phyloP scores from a whole-genome alignment of 169 alveolate species.

The Plasmodium cynomolgi region DNA sequence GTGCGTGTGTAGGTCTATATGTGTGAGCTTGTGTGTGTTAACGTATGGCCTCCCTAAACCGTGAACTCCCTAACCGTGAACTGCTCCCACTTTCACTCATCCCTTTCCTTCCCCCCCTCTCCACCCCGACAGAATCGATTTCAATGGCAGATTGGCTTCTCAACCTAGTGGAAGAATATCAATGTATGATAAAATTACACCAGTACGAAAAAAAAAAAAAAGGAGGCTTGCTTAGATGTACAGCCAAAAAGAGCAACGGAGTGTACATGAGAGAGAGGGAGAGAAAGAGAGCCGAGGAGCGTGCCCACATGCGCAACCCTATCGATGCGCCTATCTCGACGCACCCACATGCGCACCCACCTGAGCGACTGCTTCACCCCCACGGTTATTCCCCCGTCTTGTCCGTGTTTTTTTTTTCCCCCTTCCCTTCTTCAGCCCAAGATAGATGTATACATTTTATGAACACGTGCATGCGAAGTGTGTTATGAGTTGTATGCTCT shows the following conservation, averaged over 20 bases:
- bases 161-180: constrained; percentile 75
- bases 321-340: neutral
- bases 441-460: constrained; percentile 12
- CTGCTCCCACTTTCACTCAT: neutral
- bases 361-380: neutral
- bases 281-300: neutral
- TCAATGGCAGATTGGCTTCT: constrained; percentile 74
- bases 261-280: neutral
- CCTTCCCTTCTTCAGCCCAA: neutral
- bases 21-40: neutral
- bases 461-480: neutral
- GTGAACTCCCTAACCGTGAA: too few species aligned
- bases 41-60: neutral
- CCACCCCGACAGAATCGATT: constrained; percentile 36
- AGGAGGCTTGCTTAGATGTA: neutral
- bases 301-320: neutral
- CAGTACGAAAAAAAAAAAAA: constrained; percentile 58
- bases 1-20: neutral
- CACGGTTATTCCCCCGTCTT: neutral
- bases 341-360: neutral
- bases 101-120: neutral
- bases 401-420: neutral
- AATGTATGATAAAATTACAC: constrained; percentile 77
- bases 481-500: neutral
- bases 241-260: neutral